Base-by-base conservation (phyloP, 306 rosid species). In the Medicago ruthenica region DNA sequence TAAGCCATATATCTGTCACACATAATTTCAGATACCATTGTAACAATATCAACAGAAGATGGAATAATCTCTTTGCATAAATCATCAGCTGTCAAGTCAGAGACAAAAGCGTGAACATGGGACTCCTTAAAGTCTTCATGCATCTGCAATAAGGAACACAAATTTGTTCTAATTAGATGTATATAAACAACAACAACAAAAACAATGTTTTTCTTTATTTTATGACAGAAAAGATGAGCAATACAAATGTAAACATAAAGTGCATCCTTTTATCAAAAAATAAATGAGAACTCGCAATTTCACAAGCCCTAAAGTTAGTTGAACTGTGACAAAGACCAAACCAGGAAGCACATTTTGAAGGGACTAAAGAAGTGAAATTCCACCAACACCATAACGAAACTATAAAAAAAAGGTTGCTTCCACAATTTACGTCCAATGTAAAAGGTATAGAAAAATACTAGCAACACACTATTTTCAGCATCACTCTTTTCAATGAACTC, bases 21-120 rank as follows among this genome's bases (percentile, higher is more conserved):
- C 68, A 74, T 40, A 67, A 73, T 45, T 57, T 80, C 13, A 79
- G 76, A 71, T 95, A 92, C 98, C 97, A 95, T 90, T 88, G 95
- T 92, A 71, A 90, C 91, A 76, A 90, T 84, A 76, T 95, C 97
- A 63, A 92, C 84, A 6, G 96, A 88, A n/a, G 87, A 85, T 18
- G 98, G 93, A 69, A 80, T 71, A 76, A 92, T 86, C 79, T 86
- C 82, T 75, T 84, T 78, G 89, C 89, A 79, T 66, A 95, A 79
- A 76, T 90, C 90, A 86, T 95, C 96, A 79, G 70, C 88, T 67
- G 98, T 92, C 88, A 92, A 87, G 82, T 95, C 99, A 77, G 89
- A 89, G 79, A 89, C 96, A 62, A 95, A 95, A 9, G 97, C 98
- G 7, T 79, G 81, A 41, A 95, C 88, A 62, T 51, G 90, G 42